These are phyloP conservation scores for Claviceps arundinis DNA, from an alignment of 2,329 filamentous ascomycete species.

Conservation along the genomic window DNA sequence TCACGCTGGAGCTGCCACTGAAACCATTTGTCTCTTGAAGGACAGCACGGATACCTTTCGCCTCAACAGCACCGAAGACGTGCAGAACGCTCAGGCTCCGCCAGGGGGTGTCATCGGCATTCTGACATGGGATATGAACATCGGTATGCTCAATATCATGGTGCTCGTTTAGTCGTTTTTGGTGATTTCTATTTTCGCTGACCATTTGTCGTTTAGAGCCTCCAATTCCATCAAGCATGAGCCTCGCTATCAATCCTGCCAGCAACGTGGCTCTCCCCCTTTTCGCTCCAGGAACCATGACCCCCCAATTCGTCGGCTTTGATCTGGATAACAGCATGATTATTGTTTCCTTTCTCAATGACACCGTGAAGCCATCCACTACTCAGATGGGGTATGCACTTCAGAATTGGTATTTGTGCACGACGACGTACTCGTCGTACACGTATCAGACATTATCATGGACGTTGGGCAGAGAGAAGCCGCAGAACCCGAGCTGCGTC, in stretches of 20 bases:
- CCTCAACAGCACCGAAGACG: neutral
- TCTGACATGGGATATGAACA: neutral
- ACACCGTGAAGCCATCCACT: constrained; percentile 6
- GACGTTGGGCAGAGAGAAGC: constrained; percentile 6
- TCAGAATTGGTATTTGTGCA: constrained; percentile 11
- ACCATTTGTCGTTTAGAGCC: neutral
- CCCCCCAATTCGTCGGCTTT: constrained; percentile 13
- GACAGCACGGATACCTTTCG: neutral
- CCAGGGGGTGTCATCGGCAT: neutral
- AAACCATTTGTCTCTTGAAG: neutral
- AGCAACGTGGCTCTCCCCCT: constrained; percentile 11
- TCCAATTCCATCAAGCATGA: constrained; percentile 5
- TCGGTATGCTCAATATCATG: neutral
- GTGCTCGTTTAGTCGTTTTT: neutral
- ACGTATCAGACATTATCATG: constrained; percentile 9
- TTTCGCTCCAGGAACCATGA: constrained; percentile 8
- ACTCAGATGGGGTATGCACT: constrained; percentile 1
- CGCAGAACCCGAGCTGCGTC: constrained; percentile 13
- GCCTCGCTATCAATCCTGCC: constrained; percentile 6
- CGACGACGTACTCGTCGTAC: constrained; percentile 8
- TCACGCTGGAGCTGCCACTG: neutral
- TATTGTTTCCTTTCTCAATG: constrained; percentile 10
- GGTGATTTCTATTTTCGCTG: too few species aligned
- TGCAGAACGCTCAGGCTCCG: neutral
- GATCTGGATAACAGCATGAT: constrained; percentile 7